Conservation (phyloP, 768 basidiomycete genomes). For the Termitomyces titanicus region DNA sequence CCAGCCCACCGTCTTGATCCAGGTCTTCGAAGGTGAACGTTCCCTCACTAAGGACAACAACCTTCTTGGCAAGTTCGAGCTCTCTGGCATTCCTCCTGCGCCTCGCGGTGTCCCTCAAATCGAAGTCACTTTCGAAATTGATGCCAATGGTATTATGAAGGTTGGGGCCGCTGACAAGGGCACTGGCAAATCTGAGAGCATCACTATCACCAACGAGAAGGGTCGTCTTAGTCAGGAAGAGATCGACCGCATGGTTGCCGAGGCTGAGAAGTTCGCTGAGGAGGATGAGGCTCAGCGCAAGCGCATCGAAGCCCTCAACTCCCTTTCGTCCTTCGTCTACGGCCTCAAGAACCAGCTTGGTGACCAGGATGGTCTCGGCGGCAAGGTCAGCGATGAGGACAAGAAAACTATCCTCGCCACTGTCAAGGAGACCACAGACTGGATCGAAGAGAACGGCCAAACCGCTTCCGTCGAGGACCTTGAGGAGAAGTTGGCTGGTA, state of each 20-base stretch:
- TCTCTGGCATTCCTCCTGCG: constrained; percentile 88
- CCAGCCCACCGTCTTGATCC: constrained; percentile 94
- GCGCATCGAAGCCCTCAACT: constrained; percentile 83
- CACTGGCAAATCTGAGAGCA: constrained; percentile 84
- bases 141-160: constrained; percentile 94
- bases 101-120: constrained; percentile 97
- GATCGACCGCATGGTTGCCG: constrained; percentile 93
- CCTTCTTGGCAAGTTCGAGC: constrained; percentile 94
- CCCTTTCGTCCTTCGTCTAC: constrained; percentile 78
- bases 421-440: constrained; percentile 87
- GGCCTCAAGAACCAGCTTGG: constrained; percentile 83
- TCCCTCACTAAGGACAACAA: constrained; percentile 98
- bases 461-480: constrained; percentile 81
- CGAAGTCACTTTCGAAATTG: constrained; percentile 95
- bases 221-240: constrained; percentile 87
- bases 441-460: constrained; percentile 84
- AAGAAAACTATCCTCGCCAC: constrained; percentile 78
- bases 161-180: constrained; percentile 92
- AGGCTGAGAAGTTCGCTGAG: constrained; percentile 84
- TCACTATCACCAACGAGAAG: constrained; percentile 96
- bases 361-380: constrained; percentile 88
- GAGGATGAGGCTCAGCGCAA: constrained; percentile 73
- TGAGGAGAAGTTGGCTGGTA: constrained; percentile 81
- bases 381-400: constrained; percentile 78
- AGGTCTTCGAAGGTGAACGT: constrained; percentile 97